Evolutionary conservation across 2,329 filamentous ascomycete species (phyloP), one percentile per base, ranked within the genome.

Genomic region (Polychaeton citri): DNA sequence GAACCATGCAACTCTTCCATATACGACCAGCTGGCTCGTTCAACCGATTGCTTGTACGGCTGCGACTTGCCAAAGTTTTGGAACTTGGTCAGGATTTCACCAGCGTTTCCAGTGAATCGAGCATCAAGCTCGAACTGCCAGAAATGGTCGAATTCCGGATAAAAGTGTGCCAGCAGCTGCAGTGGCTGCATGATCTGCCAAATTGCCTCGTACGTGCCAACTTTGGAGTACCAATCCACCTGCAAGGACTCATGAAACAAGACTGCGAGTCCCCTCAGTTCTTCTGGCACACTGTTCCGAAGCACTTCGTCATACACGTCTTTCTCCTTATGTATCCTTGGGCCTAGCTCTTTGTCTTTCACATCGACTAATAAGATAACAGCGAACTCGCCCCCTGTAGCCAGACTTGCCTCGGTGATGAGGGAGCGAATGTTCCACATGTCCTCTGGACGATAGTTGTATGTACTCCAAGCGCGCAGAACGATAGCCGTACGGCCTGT

Each of bases 71-170:
- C 66, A 43, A 72, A 72, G 2, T 66, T 58, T 19, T 61, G 58
- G 4, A 83, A 58, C 43, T 76, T 77, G 44, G 76, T 68, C 26
- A 84, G 71, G 43, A 87, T 72, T 47, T 86, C 77, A 55, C 86
- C 85, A 57, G 84, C 76, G 43, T 87, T 79, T 8, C 81, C 81
- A 0, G 76, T 81, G 49, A 80, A 79, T 30, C 82, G 71, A 20
- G 79, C 74, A 50, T 88, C 81, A 62, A 86, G 80, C 52, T 88
- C 82, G 79, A 81, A 84, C 54, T 86, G 85, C 80, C 82, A 64
- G 45, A 82, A 69, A 48, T 72, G 83, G 44, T 85, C 79, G 44
- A 81, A 88, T 47, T 86, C 75, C 0, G 80, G 80, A 48, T 84
- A 77, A 37, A 81, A 77, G 47, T 79, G 69, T 38, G 74, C 73